A percentile compares a stretch with the other conserved stretches of the same genome.
Evolutionary conservation across 2,329 filamentous ascomycete species (phyloP).

Genomic region (Ascochyta clinopodiicola): DNA sequence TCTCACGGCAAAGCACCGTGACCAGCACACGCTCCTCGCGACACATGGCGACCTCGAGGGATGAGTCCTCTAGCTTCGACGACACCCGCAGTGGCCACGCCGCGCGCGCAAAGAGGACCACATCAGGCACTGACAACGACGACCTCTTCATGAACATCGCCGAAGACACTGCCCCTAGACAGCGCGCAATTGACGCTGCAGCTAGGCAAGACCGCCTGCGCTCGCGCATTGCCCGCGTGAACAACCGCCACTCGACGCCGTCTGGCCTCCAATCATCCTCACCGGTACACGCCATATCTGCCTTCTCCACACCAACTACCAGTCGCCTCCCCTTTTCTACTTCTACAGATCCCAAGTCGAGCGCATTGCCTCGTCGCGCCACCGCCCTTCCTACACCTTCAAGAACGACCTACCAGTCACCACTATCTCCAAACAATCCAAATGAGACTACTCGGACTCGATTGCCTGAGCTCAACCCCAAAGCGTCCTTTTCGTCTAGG

Average conservation of each 20-base stretch:
- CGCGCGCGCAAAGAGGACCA: constrained; percentile 20
- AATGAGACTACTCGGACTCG: constrained; percentile 35
- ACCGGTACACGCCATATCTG: constrained; percentile 29
- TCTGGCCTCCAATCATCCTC: constrained; percentile 37
- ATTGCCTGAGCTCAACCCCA: constrained; percentile 36
- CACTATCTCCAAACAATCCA: constrained; percentile 34
- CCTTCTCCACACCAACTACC: constrained; percentile 33
- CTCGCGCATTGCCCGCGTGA: constrained; percentile 48
- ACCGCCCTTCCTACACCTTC: constrained; percentile 42
- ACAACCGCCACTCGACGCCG: constrained; percentile 45
- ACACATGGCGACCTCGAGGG: constrained; percentile 38
- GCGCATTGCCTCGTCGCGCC: constrained; percentile 36
- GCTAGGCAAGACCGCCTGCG: constrained; percentile 35
- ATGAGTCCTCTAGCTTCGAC: constrained; percentile 42
- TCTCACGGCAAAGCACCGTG: constrained; percentile 30
- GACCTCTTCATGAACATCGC: constrained; percentile 54
- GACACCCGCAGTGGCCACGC: constrained; percentile 30
- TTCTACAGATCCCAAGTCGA: constrained; percentile 33
- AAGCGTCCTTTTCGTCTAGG: constrained; percentile 35
- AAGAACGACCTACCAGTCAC: constrained; percentile 34
- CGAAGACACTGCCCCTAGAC: constrained; percentile 43
- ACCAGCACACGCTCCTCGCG: constrained; percentile 25
- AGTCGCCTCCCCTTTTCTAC: constrained; percentile 35
- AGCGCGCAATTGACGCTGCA: constrained; percentile 32
- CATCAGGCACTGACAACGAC: constrained; percentile 31